Conservation (phyloP, 768 basidiomycete genomes). For the Tylopilus sp. region DNA sequence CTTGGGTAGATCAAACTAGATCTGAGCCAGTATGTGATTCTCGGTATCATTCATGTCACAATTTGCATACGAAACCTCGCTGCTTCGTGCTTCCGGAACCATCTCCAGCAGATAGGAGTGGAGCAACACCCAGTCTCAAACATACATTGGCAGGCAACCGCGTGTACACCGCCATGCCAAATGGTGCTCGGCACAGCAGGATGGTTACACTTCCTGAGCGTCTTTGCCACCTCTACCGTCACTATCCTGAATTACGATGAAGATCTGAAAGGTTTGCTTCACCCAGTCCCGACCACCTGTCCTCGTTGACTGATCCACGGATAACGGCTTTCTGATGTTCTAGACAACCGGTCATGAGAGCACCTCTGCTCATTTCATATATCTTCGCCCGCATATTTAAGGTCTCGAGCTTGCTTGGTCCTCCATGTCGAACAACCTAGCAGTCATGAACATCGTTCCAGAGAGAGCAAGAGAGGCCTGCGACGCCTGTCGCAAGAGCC, state of each 20-base stretch:
- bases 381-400: slow-evolving; percentile 23
- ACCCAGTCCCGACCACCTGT: not conserved
- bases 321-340: slow-evolving; percentile 7
- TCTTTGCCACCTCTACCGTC: not conserved
- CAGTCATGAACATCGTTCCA: slow-evolving; percentile 16
- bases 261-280: slow-evolving; percentile 17
- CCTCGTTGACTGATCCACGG: slow-evolving; percentile 9
- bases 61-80: slow-evolving; percentile 8
- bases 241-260: slow-evolving; percentile 4
- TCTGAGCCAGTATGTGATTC: slow-evolving; percentile 8
- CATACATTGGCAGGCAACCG: slow-evolving; percentile 16
- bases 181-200: slow-evolving; percentile 1
- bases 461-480: slow-evolving; percentile 29
- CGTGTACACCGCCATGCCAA: slow-evolving; percentile 18
- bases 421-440: slow-evolving; percentile 1
- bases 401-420: not conserved
- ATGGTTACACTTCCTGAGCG: slow-evolving; percentile 3
- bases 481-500: slow-evolving; percentile 21
- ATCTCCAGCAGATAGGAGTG: slow-evolving; percentile 15
- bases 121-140: not conserved
- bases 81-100: slow-evolving; percentile 9
- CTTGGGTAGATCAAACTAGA: slow-evolving; percentile 5
- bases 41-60: slow-evolving; percentile 18
- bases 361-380: slow-evolving; percentile 10
- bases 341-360: slow-evolving; percentile 3